Evolutionary conservation across 306 rosid genomes (phyloP), one percentile per base, ranked within the genome.

Genomic region (Mimosa bimucronata): DNA sequence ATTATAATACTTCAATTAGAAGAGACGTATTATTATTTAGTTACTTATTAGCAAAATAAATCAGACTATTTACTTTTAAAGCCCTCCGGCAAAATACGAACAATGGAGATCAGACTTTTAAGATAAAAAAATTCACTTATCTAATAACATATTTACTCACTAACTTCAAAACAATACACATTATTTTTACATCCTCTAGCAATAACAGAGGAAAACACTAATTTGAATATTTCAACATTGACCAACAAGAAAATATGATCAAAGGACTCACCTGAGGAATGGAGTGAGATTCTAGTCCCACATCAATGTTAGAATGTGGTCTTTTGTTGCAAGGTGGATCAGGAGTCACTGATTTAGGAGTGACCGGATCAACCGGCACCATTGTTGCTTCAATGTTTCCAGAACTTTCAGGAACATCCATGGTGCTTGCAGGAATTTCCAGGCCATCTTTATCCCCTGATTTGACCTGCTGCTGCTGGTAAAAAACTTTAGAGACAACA

Each of bases 341-440:
- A 8, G 94, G 97, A 72, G 92, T 92, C 57, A 34, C 90, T 2
- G 83, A 90, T 74, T 85, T 91, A 3, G 98, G 98, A 72, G 98
- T 92, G 78, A 85, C 86, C 2, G 97, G 97, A 79, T 84, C 91
- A 28, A 83, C 94, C 84, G 86, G 89, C 66, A 61, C 73, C 44
- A 28, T 58, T 28, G 77, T 40, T 14, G 70, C 29, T 79, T 90
- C 34, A 13, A 41, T 13, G 42, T 58, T 58, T 25, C 25, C 65
- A 0, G 37, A n/a, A 21, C 62, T 13, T 69, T 42, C 92, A 41
- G 62, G 62, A 55, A 55, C 23, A 55, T 55, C 62, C 29, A 21
- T 1, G 14, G 1, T 53, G 41, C 38, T 72, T 86, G 89, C 91
- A 87, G 92, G 77, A 73, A 87, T 65, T 79, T 89, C 91, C 61